A percentile compares a stretch with the other conserved stretches of the same genome.
phyloP scores from a whole-genome alignment of 192 early-diverging fungal genomes.

The Entomortierella chlamydospora region DNA sequence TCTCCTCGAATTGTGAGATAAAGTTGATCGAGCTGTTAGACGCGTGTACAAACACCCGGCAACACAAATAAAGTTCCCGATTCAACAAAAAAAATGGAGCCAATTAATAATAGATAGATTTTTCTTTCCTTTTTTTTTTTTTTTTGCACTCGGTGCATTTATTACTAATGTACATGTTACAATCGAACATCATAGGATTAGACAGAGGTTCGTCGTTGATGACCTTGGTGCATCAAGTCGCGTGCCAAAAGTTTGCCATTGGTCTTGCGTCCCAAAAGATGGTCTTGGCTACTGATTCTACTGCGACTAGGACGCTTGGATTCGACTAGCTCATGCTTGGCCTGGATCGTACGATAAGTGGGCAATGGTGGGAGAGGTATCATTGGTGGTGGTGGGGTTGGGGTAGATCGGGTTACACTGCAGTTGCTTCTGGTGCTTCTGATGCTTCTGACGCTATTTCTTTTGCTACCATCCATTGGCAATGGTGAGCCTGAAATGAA shows the following conservation, averaged over 20 bases:
- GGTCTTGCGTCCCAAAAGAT: conserved; percentile 18
- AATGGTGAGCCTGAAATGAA: neutral
- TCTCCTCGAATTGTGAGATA: too few relatives aligned
- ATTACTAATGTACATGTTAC: too few relatives aligned
- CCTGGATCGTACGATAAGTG: conserved; percentile 2
- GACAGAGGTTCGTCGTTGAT: conserved; percentile 29
- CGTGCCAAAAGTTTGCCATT: conserved; percentile 38
- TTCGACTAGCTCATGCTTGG: conserved; percentile 27
- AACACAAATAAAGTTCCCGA: too few relatives aligned
- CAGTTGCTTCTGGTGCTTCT: too few relatives aligned
- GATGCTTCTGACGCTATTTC: neutral
- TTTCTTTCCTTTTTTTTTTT: too few relatives aligned
- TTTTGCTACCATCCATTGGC: neutral
- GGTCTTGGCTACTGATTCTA: conserved; percentile 32
- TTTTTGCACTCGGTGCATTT: too few relatives aligned
- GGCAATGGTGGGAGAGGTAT: conserved; percentile 35
- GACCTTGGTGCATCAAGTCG: conserved; percentile 36
- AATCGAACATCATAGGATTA: conserved; percentile 13
- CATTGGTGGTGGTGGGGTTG: conserved; percentile 31
- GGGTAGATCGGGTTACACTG: neutral
- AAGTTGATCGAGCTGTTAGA: too few relatives aligned
- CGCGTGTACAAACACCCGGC: too few relatives aligned
- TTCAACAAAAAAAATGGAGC: too few relatives aligned
- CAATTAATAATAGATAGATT: too few relatives aligned
- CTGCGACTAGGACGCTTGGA: conserved; percentile 10